phyloP scores from a whole-genome alignment of 345 rosid species.

The Eucalyptus viminalis region DNA sequence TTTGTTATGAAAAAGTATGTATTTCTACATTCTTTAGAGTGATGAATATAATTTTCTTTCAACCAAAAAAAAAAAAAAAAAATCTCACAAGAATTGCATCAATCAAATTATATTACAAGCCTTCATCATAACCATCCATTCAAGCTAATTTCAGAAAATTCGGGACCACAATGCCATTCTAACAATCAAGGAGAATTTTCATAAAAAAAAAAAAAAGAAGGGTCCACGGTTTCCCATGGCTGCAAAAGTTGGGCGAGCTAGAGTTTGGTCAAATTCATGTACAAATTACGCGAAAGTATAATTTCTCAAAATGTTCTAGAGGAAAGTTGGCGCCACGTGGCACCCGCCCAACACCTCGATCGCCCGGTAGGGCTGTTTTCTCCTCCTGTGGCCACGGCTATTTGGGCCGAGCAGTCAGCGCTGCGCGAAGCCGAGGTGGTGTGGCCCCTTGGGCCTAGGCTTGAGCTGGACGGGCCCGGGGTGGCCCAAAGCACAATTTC shows the following conservation, averaged over 20 bases:
- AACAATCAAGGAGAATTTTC: not conserved
- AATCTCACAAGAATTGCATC: not conserved
- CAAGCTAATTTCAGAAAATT: not conserved
- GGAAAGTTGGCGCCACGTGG: not conserved
- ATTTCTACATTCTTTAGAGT: accelerated
- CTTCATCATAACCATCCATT: not conserved
- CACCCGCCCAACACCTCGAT: not conserved
- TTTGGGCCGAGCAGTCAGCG: not conserved
- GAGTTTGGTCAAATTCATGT: not conserved
- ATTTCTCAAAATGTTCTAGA: not conserved
- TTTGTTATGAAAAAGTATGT: no score
- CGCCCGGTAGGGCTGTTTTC: not conserved
- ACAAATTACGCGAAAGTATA: not conserved
- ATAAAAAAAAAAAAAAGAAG: accelerated
- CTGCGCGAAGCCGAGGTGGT: not conserved
- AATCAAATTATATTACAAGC: not conserved
- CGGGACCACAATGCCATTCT: not conserved
- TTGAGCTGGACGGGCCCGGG: not conserved
- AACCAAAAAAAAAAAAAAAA: no score
- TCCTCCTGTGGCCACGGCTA: not conserved
- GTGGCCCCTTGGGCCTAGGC: not conserved
- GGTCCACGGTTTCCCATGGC: not conserved
- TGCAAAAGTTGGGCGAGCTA: not conserved
- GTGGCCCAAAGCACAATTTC: not conserved
- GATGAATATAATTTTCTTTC: no score